phyloP scores from a whole-genome alignment of 2,329 filamentous ascomycete genomes.

The Dothidotthia symphoricarpi region DNA sequence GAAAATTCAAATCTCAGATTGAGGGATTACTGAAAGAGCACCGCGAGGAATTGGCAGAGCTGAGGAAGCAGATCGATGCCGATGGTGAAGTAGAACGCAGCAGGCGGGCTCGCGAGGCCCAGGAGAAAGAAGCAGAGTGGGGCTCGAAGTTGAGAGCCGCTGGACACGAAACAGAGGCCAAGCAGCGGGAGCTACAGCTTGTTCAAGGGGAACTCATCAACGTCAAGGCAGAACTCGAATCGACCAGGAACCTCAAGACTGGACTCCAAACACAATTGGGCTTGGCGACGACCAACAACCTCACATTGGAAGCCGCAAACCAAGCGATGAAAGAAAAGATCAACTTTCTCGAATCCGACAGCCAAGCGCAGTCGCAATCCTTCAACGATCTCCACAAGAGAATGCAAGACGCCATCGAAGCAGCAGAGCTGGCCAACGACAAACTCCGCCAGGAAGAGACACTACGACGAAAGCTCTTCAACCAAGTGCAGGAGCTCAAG shows the following conservation, averaged over 20 bases:
- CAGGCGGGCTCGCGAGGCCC: slow-evolving; percentile 60
- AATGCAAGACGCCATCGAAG: slow-evolving; percentile 72
- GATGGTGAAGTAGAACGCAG: slow-evolving; percentile 66
- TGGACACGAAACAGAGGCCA: slow-evolving; percentile 59
- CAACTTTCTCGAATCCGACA: slow-evolving; percentile 85
- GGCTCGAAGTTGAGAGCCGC: slow-evolving; percentile 56
- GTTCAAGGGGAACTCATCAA: slow-evolving; percentile 54
- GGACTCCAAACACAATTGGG: slow-evolving; percentile 57
- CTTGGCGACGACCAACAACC: slow-evolving; percentile 41
- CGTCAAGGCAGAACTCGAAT: slow-evolving; percentile 42
- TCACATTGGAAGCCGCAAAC: slow-evolving; percentile 69
- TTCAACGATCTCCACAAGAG: slow-evolving; percentile 78
- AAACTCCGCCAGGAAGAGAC: slow-evolving; percentile 92
- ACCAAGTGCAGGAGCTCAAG: slow-evolving; percentile 96
- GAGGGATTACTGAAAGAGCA: slow-evolving; percentile 61
- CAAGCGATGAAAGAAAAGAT: slow-evolving; percentile 77
- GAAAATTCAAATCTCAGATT: slow-evolving; percentile 53
- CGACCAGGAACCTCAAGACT: slow-evolving; percentile 62
- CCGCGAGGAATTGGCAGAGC: slow-evolving; percentile 64
- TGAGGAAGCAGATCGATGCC: slow-evolving; percentile 61
- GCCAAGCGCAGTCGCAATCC: slow-evolving; percentile 81
- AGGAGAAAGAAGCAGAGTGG: slow-evolving; percentile 59
- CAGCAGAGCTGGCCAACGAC: slow-evolving; percentile 68
- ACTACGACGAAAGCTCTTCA: slow-evolving; percentile 85
- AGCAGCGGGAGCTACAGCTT: slow-evolving; percentile 54